Evolutionary conservation across 2,329 filamentous ascomycete species (phyloP).

Genomic region (Raffaelea deltoideospora): DNA sequence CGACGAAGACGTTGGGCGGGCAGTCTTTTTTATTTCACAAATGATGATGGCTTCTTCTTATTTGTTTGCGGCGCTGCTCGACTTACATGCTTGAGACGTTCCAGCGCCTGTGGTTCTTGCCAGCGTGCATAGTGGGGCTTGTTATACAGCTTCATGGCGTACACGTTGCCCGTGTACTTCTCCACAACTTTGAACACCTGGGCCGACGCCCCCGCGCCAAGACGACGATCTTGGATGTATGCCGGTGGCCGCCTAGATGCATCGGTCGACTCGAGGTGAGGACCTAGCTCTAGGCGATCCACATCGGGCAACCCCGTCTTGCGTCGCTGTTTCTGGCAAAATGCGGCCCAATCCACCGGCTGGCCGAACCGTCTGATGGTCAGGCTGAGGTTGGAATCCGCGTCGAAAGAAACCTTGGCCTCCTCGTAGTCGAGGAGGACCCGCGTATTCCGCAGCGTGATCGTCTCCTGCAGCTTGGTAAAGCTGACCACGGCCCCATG

Average conservation of each 20-base stretch:
- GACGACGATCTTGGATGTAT: slow-evolving; percentile 1
- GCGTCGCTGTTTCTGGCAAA: neutral
- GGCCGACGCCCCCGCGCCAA: slow-evolving; percentile 1
- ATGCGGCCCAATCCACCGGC: neutral
- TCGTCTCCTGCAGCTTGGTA: neutral
- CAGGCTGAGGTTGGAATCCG: neutral
- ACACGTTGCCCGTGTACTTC: neutral
- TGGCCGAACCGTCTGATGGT: neutral
- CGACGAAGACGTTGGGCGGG: no score
- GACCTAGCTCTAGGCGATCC: no score
- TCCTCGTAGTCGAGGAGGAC: neutral
- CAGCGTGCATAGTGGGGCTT: neutral
- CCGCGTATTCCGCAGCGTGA: neutral
- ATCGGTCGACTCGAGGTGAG: neutral
- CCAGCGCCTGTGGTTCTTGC: neutral
- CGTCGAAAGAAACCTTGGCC: neutral
- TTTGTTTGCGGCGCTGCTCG: no score
- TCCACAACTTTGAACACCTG: slow-evolving; percentile 2
- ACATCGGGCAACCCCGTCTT: neutral
- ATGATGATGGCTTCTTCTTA: no score
- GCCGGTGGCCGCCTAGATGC: neutral
- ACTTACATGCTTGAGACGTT: slow-evolving; percentile 1
- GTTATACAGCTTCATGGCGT: slow-evolving; percentile 4
- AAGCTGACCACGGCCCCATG: neutral
- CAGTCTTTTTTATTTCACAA: no score